Conservation (phyloP, 441 rosid species). For the Geranium incanum region DNA sequence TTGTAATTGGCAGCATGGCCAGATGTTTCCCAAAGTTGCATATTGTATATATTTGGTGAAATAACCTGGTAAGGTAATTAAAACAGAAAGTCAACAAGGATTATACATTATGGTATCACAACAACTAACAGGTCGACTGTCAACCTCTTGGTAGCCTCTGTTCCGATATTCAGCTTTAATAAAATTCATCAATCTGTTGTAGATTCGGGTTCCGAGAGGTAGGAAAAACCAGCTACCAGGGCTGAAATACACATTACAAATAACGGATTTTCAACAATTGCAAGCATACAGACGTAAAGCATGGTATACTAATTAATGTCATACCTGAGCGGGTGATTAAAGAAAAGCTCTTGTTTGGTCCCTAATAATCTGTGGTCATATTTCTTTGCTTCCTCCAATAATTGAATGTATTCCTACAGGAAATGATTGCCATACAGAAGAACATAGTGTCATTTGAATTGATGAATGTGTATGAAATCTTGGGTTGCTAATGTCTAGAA, state of each 20-base stretch:
- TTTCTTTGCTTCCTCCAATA: constrained; percentile 81
- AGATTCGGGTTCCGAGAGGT: constrained; percentile 82
- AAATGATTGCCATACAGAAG: constrained; percentile 18
- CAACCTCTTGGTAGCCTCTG: constrained; percentile 92
- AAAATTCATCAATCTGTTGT: constrained; percentile 76
- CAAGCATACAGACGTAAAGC: constrained; percentile 7
- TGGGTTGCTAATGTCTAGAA: background rate
- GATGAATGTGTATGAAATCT: background rate
- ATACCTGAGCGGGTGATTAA: constrained; percentile 78
- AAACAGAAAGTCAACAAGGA: constrained; percentile 18
- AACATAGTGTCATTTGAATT: background rate
- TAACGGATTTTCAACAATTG: constrained; percentile 17
- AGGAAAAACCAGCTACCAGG: constrained; percentile 99
- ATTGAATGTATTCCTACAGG: constrained; percentile 59
- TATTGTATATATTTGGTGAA: constrained; percentile 86
- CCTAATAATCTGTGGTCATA: constrained; percentile 91
- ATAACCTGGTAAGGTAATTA: constrained; percentile 55
- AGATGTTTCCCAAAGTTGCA: constrained; percentile 96
- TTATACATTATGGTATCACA: constrained; percentile 14
- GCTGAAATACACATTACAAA: constrained; percentile 39
- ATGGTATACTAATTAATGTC: constrained; percentile 7
- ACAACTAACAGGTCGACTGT: constrained; percentile 12
- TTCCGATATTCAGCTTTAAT: constrained; percentile 64
- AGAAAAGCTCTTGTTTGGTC: constrained; percentile 87
- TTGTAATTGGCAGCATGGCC: constrained; percentile 97